Evolutionary conservation across 2,329 filamentous ascomycete genomes (phyloP).

Genomic region (Rhynchosporium graminicola): DNA sequence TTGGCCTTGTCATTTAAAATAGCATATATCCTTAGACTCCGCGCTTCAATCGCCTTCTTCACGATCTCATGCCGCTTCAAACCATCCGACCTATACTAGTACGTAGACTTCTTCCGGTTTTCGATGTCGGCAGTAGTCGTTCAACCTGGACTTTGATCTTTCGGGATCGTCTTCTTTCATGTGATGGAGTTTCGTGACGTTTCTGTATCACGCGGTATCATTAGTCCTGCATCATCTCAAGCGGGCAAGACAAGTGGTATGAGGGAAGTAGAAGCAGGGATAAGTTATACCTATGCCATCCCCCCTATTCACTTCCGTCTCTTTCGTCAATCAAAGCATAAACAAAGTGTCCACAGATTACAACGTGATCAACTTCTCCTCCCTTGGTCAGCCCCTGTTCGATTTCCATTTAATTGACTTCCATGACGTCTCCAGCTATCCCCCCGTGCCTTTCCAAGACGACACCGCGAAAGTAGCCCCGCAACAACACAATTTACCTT

Average conservation of each 20-base stretch:
- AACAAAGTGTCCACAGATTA: conserved; percentile 57
- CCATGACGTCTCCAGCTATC: neutral
- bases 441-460: neutral
- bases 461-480: neutral
- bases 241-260: neutral
- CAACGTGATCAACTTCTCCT: conserved; percentile 52
- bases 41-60: conserved; percentile 58
- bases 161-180: conserved; percentile 24
- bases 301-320: conserved; percentile 48
- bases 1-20: conserved; percentile 61
- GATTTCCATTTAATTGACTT: neutral
- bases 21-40: conserved; percentile 62
- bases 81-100: conserved; percentile 53
- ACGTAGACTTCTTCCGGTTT: conserved; percentile 66
- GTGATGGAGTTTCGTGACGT: conserved; percentile 32
- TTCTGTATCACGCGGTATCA: conserved; percentile 15
- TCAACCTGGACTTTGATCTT: conserved; percentile 11
- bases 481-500: conserved; percentile 46
- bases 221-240: neutral
- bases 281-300: conserved; percentile 52
- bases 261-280: too few species aligned
- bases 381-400: neutral
- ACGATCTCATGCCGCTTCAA: conserved; percentile 60
- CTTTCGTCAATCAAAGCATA: conserved; percentile 53
- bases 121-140: conserved; percentile 46